Conservation (phyloP, 1,139 yeast species). For the Hemisphaericaspora xylanilytica region DNA sequence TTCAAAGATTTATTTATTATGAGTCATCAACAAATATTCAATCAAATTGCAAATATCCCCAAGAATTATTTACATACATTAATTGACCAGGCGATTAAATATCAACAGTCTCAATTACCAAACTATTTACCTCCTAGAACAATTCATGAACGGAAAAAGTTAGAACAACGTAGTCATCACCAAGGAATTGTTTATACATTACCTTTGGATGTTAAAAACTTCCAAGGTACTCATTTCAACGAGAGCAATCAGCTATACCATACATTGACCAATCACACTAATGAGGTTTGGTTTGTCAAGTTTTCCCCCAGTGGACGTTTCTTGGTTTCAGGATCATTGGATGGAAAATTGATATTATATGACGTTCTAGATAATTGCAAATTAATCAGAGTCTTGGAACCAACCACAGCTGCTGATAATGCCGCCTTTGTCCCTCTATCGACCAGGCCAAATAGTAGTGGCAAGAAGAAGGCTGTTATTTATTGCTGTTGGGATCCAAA, state of each 20-base stretch:
- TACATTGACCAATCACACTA: slow-evolving; percentile 52
- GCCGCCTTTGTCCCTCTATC: slow-evolving; percentile 28
- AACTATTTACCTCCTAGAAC: slow-evolving; percentile 37
- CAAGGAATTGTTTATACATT: neutral
- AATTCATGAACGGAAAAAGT: slow-evolving; percentile 9
- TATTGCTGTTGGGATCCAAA: slow-evolving; percentile 73
- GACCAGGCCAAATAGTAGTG: slow-evolving; percentile 19
- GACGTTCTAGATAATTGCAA: slow-evolving; percentile 58
- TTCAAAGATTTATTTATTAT: slow-evolving; percentile 11
- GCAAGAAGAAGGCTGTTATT: slow-evolving; percentile 53
- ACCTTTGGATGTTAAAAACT: slow-evolving; percentile 1
- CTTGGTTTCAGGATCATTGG: slow-evolving; percentile 76
- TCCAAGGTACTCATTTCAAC: slow-evolving; percentile 7
- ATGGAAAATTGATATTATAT: slow-evolving; percentile 63
- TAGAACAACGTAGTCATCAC: neutral
- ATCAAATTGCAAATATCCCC: slow-evolving; percentile 19
- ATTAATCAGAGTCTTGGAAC: slow-evolving; percentile 34
- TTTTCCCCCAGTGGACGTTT: slow-evolving; percentile 77
- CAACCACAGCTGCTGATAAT: slow-evolving; percentile 31
- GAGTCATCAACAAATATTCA: slow-evolving; percentile 7
- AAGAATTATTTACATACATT: slow-evolving; percentile 26
- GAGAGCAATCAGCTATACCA: slow-evolving; percentile 21
- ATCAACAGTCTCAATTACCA: slow-evolving; percentile 29
- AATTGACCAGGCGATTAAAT: slow-evolving; percentile 28
- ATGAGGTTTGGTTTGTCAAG: slow-evolving; percentile 82